Conservation (phyloP, 2,329 filamentous ascomycete genomes). For the Penicillium sp. region DNA sequence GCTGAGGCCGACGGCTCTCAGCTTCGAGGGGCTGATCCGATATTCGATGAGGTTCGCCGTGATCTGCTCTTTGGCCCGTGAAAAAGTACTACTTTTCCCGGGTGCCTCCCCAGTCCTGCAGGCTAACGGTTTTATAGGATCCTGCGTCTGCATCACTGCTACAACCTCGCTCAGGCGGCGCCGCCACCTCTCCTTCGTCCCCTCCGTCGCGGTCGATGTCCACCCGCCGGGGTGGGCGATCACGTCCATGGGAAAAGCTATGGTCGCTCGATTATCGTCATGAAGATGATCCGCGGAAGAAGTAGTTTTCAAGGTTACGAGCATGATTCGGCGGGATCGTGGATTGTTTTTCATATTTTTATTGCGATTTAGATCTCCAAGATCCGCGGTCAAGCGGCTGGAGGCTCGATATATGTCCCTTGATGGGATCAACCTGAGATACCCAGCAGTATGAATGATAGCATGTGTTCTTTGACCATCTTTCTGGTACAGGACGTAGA, state of each 20-base stretch:
- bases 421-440: constrained; percentile 13
- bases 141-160: constrained; percentile 1
- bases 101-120: constrained; percentile 7
- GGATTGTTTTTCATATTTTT: constrained; percentile 1
- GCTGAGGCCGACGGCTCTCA: constrained; percentile 34
- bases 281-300: constrained; percentile 25
- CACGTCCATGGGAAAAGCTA: constrained; percentile 41
- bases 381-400: background rate
- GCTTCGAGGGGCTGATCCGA: constrained; percentile 37
- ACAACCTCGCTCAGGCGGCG: background rate
- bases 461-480: background rate
- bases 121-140: constrained; percentile 5
- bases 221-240: constrained; percentile 17
- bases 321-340: background rate
- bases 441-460: constrained; percentile 16
- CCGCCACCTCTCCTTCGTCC: constrained; percentile 15
- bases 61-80: constrained; percentile 43
- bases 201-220: constrained; percentile 27
- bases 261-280: constrained; percentile 43
- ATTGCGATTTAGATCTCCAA: constrained; percentile 2
- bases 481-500: background rate
- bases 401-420: constrained; percentile 4
- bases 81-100: constrained; percentile 27
- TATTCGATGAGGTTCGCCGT: constrained; percentile 48
- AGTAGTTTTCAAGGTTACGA: background rate